Percentiles rank a stretch among this genome's conserved stretches.
phyloP scores from a whole-genome alignment of 2,329 filamentous ascomycete species.

The Stagonosporopsis vannaccii region DNA sequence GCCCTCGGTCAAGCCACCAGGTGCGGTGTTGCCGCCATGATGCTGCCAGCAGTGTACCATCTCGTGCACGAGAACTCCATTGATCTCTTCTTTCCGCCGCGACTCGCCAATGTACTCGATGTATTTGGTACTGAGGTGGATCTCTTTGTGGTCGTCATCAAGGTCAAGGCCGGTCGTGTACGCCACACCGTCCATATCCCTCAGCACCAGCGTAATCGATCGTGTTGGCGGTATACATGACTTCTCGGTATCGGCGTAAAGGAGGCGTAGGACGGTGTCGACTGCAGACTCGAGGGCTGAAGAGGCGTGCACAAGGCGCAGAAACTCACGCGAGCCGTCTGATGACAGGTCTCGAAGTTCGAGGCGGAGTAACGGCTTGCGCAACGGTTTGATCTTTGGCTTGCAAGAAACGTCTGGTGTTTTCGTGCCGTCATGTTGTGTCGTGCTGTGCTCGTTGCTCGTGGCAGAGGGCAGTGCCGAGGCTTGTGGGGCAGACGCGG shows the following conservation, averaged over 20 bases:
- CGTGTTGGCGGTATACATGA: conserved; percentile 69
- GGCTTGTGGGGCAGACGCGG: conserved; percentile 36
- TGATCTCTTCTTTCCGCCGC: conserved; percentile 66
- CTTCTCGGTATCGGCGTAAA: conserved; percentile 63
- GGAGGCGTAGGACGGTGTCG: conserved; percentile 70
- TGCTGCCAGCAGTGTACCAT: conserved; percentile 95
- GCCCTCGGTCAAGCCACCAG: conserved; percentile 83
- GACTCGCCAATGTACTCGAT: conserved; percentile 57
- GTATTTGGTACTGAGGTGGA: conserved; percentile 84
- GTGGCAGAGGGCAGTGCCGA: conserved; percentile 37
- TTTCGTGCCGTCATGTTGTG: conserved; percentile 8
- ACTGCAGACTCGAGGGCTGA: conserved; percentile 69
- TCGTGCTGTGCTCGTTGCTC: background rate
- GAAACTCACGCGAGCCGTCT: conserved; percentile 70
- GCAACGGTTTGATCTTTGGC: conserved; percentile 35
- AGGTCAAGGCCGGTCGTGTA: conserved; percentile 84
- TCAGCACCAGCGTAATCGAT: conserved; percentile 83
- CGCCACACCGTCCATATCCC: conserved; percentile 82
- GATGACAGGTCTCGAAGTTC: conserved; percentile 59
- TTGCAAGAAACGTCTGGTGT: background rate
- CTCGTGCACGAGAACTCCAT: conserved; percentile 88
- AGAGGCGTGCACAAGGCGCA: conserved; percentile 69
- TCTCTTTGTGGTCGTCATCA: conserved; percentile 88
- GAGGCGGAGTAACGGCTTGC: conserved; percentile 56
- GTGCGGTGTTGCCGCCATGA: conserved; percentile 64